Base-by-base conservation (phyloP, 257 asterid species). In the Rhazya stricta region DNA sequence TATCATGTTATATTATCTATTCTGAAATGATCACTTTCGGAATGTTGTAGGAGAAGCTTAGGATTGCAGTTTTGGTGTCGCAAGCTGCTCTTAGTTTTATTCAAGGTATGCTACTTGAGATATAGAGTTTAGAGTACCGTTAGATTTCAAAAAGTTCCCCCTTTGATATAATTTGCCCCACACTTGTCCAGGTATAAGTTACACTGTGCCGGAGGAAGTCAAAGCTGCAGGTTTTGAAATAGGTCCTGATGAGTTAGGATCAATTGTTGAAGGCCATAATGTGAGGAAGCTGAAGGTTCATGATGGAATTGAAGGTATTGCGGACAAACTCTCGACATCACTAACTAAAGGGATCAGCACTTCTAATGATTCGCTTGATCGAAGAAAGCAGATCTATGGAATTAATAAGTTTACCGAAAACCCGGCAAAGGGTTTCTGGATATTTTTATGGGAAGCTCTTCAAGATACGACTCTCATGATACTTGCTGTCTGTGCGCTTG, bases 381-480 rank as follows among this genome's bases (percentile, higher is more conserved):
- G 72, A 65, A 83, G 96, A 79, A 88, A 83, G 80, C 87, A 84
- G 70, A 78, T 81, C 45, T 90, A 81, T 74, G 97, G 97, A 72
- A 77, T 90, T 75, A 92, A 92, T 71, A 92, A 82, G 84, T 92
- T 92, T 81, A 80, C 90, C 4, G 97, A 92, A 86, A 86, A 84
- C 82, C 97, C 97, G 3, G 62, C 91, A 21, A 90, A 89, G 90
- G 91, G 97, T 18, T 92, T 87, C 78, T 92, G 96, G 97, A 76
- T 89, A 72, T 90, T 82, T 54, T 92, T 92, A 53, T 90, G 97
- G 97, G 97, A 92, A 89, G 96, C 97, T 74, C 89, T 92, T 80
- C 97, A 92, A 86, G 97, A 92, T 71, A 89, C 96, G 50, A 92
- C 97, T n/a, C 96, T 92, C 74, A 92, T 92, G 97, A 92, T 92